A percentile compares a stretch with the other conserved stretches of the same genome.
Evolutionary conservation across 1,139 yeast species (phyloP).

Genomic region (Sugiyamaella grinbergsii): DNA sequence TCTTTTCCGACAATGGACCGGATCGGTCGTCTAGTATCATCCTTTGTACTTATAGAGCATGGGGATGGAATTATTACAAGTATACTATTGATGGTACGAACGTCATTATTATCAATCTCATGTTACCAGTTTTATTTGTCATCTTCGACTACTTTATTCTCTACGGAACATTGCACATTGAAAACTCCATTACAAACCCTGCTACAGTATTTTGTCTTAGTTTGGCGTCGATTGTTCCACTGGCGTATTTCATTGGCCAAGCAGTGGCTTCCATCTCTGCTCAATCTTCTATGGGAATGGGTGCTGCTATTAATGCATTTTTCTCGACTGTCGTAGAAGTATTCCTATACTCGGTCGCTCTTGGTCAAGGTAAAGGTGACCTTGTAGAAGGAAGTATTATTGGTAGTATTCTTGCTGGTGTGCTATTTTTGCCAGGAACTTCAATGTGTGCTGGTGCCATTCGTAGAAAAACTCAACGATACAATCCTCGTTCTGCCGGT

Average conservation of each 20-base stretch:
- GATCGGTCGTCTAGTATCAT: constrained; percentile 46
- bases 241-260: constrained; percentile 96
- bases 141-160: constrained; percentile 74
- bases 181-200: constrained; percentile 58
- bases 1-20: constrained; percentile 35
- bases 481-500: constrained; percentile 95
- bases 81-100: constrained; percentile 96
- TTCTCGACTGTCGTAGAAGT: constrained; percentile 96
- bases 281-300: constrained; percentile 98
- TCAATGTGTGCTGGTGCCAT: constrained; percentile 98
- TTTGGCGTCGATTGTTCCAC: constrained; percentile 81
- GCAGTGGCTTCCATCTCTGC: constrained; percentile 99
- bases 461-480: constrained; percentile 86
- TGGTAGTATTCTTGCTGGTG: constrained; percentile 93
- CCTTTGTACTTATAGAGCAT: constrained; percentile 86
- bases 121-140: constrained; percentile 77
- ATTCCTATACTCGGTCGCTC: constrained; percentile 87
- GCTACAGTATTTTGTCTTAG: constrained; percentile 69
- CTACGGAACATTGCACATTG: constrained; percentile 53
- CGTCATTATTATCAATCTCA: constrained; percentile 82
- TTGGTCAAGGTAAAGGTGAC: constrained; percentile 79
- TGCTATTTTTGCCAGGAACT: constrained; percentile 83
- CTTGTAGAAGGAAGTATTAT: constrained; percentile 97
- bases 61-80: constrained; percentile 90
- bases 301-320: constrained; percentile 97